A percentile compares a stretch with the other conserved stretches of the same genome.
phyloP scores from a whole-genome alignment of 164 flowering plant genomes.

The Brasenia schreberi region DNA sequence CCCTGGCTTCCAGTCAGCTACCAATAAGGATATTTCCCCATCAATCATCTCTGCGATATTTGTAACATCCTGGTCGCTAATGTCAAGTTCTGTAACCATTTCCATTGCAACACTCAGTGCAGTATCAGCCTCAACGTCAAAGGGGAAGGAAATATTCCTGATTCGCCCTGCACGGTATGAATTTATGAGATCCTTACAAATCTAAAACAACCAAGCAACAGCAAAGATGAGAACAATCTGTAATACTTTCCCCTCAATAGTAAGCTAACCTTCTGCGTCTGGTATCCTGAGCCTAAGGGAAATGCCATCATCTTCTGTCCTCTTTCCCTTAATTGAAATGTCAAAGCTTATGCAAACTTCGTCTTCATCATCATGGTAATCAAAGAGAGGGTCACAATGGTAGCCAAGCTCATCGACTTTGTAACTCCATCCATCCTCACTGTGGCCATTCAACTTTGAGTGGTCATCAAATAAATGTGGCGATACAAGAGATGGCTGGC shows the following conservation, averaged over 20 bases:
- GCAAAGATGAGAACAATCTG: background rate
- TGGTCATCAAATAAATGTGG: constrained; percentile 22
- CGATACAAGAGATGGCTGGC: constrained; percentile 29
- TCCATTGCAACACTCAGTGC: constrained; percentile 77
- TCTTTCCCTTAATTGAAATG: constrained; percentile 59
- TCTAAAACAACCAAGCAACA: background rate
- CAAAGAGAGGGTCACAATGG: constrained; percentile 49
- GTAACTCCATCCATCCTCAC: constrained; percentile 25
- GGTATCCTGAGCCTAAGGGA: constrained; percentile 75
- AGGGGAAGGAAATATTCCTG: constrained; percentile 82
- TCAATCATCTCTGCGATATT: constrained; percentile 89
- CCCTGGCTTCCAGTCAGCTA: constrained; percentile 61
- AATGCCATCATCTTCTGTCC: constrained; percentile 46
- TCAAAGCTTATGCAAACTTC: constrained; percentile 20
- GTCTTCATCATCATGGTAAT: constrained; percentile 34
- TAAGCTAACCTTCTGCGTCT: constrained; percentile 59
- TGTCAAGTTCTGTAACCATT: constrained; percentile 87
- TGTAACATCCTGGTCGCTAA: constrained; percentile 77
- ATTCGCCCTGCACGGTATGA: constrained; percentile 42
- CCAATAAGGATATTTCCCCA: constrained; percentile 57
- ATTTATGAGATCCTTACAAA: background rate
- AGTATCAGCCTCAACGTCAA: constrained; percentile 69
- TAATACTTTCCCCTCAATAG: background rate
- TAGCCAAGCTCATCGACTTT: constrained; percentile 16
- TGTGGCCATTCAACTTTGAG: constrained; percentile 21